Evolutionary conservation across 176 grass and related monocot species (phyloP), one percentile per base, ranked within the genome.

Genomic region (Chloris gayana): DNA sequence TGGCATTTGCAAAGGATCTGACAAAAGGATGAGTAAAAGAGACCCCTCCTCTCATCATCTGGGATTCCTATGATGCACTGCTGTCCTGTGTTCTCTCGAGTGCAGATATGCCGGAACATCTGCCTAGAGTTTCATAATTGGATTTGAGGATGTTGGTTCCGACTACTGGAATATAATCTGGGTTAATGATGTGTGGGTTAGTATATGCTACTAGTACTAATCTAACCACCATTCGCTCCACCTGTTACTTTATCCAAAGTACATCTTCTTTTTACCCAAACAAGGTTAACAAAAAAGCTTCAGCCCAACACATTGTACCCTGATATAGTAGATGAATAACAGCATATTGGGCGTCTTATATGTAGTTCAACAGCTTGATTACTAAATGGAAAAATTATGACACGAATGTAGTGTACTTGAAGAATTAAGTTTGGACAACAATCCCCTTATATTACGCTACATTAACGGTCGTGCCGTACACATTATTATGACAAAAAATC

Each of bases 1-100:
- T 19, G 26, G 57, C 15, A 37, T 60, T 64, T 39, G 15, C 3
- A 18, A 50, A 75, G 44, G 12, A 85, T 54, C 71, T 69, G 65
- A 56, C 70, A 85, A 67, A 74, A 39, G 29, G 4, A 9, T n/a
- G 21, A 31, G 51, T 25, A 56, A 27, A 62, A 76, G 51, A 37
- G 21, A 61, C 37, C 15, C 25, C 3, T 14, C 53, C 22, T n/a
- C 56, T 9, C 49, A 39, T 65, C 45, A 19, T 34, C 47, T 47
- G 69, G 34, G 82, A 72, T 89, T 81, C 82, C 58, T 41, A 19
- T 62, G 18, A 37, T 47, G 60, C 66, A 8, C 69, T 8, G 7
- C 42, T 63, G 76, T 84, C 56, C 64, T 79, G 42, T 42, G 63
- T 71, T 75, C 47, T 42, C 6, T 53, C 54, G 54, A 33, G 51